Evolutionary conservation across 169 alveolate species (phyloP).

Genomic region (Pseudocohnilembus persalinus): DNA sequence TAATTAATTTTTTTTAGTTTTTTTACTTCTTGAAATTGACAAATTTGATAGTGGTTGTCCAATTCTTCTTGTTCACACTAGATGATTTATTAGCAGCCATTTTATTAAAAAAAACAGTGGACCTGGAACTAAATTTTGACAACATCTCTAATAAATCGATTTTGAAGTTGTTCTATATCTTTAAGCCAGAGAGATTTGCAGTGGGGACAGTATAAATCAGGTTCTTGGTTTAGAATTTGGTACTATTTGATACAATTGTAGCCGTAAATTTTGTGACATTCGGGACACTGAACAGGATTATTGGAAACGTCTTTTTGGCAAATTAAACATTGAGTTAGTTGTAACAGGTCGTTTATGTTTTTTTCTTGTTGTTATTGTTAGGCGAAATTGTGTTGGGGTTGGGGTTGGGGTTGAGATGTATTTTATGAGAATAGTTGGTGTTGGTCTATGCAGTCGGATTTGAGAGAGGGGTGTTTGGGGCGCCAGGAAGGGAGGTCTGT

Average conservation of each 20-base stretch:
- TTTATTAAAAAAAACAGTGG: background rate
- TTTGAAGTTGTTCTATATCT: background rate
- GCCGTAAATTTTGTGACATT: background rate
- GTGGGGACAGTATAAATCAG: background rate
- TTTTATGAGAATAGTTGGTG: too few species aligned
- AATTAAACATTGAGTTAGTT: background rate
- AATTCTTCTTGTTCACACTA: background rate
- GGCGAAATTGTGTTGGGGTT: too few species aligned
- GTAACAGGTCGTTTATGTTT: too few species aligned
- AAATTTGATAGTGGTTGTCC: background rate
- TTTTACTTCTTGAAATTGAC: background rate
- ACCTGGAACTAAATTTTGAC: too few species aligned
- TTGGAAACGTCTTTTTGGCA: background rate
- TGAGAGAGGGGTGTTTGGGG: too few species aligned
- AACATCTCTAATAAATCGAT: background rate
- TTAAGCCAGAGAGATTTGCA: background rate
- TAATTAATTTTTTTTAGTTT: too few species aligned
- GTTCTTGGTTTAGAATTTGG: background rate
- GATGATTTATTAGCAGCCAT: background rate
- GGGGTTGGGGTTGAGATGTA: too few species aligned
- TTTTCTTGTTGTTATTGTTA: too few species aligned
- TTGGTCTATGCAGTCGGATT: too few species aligned
- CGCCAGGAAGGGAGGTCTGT: too few species aligned
- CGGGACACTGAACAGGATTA: background rate
- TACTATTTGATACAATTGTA: background rate